phyloP scores from a whole-genome alignment of 225 moss, liverwort and hornwort species.

The Pleurozium schreberi region DNA sequence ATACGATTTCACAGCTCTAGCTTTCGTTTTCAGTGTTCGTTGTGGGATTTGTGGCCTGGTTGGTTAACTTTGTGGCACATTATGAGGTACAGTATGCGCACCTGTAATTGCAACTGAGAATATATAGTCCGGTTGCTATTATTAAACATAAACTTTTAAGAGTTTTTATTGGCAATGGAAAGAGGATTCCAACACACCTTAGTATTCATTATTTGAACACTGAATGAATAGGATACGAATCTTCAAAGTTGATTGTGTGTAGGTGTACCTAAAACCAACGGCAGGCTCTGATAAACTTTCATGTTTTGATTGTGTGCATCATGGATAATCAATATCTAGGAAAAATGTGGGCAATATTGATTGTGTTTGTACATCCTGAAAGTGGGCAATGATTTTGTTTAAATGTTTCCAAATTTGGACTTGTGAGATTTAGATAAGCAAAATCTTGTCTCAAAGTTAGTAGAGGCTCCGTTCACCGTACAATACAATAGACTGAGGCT shows the following conservation, averaged over 20 bases:
- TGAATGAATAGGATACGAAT: background rate
- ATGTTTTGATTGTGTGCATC: too few relatives aligned
- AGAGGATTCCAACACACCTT: background rate
- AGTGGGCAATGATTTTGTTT: background rate
- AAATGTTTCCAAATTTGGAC: too few relatives aligned
- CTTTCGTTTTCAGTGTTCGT: background rate
- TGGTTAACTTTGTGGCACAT: too few relatives aligned
- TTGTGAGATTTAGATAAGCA: too few relatives aligned
- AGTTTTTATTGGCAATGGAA: background rate
- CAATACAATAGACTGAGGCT: too few relatives aligned
- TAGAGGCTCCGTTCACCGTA: too few relatives aligned
- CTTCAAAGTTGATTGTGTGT: background rate
- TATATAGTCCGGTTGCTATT: background rate
- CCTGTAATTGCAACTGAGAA: background rate
- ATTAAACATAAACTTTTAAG: too few relatives aligned
- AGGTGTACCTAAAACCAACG: background rate
- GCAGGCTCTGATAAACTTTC: background rate
- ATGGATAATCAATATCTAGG: background rate
- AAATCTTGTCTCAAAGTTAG: too few relatives aligned
- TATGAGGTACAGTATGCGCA: background rate
- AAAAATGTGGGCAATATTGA: background rate
- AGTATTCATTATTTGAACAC: background rate
- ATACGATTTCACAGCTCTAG: background rate
- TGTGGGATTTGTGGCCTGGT: too few relatives aligned
- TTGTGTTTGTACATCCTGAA: background rate